phyloP scores from a whole-genome alignment of 768 basidiomycete species.

The Lactarius evosmus region DNA sequence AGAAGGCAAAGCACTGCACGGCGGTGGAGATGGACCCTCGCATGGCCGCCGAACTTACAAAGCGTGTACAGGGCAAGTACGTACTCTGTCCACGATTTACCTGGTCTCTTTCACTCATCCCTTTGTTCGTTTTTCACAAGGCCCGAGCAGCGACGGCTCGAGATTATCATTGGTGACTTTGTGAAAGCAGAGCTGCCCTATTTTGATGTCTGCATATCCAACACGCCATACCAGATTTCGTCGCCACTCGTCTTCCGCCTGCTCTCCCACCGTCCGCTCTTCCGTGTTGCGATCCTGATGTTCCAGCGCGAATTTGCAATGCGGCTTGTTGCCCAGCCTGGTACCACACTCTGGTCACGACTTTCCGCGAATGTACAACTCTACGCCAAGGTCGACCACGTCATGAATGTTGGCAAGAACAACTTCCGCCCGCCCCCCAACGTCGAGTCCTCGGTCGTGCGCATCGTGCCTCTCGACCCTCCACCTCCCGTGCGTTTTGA shows the following conservation, averaged over 20 bases:
- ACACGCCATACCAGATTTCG: conserved; percentile 99
- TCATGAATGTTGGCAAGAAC: conserved; percentile 95
- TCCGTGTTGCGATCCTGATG: conserved; percentile 90
- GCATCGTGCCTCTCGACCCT: conserved; percentile 88
- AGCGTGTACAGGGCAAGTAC: conserved; percentile 97
- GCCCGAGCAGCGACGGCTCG: conserved; percentile 92
- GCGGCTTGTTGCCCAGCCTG: conserved; percentile 83
- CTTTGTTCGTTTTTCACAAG: background rate
- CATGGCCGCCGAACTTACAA: conserved; percentile 64
- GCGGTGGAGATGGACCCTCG: conserved; percentile 98
- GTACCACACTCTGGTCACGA: conserved; percentile 86
- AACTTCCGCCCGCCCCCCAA: conserved; percentile 91
- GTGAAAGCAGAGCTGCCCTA: conserved; percentile 98
- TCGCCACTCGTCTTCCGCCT: conserved; percentile 96
- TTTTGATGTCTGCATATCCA: conserved; percentile 99
- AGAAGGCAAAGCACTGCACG: conserved; percentile 88
- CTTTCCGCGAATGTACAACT: conserved; percentile 96
- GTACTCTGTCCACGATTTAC: conserved; percentile 36
- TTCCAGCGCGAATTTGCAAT: conserved; percentile 98
- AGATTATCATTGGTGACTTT: conserved; percentile 95
- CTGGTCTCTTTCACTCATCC: background rate
- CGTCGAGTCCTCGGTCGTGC: conserved; percentile 90
- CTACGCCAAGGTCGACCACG: conserved; percentile 92
- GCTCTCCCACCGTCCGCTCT: conserved; percentile 60
- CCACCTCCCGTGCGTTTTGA: conserved; percentile 88